These are phyloP conservation scores for Aspergillus spinulosporus DNA, from an alignment of 2,329 filamentous ascomycete genomes.

Conservation along the genomic window DNA sequence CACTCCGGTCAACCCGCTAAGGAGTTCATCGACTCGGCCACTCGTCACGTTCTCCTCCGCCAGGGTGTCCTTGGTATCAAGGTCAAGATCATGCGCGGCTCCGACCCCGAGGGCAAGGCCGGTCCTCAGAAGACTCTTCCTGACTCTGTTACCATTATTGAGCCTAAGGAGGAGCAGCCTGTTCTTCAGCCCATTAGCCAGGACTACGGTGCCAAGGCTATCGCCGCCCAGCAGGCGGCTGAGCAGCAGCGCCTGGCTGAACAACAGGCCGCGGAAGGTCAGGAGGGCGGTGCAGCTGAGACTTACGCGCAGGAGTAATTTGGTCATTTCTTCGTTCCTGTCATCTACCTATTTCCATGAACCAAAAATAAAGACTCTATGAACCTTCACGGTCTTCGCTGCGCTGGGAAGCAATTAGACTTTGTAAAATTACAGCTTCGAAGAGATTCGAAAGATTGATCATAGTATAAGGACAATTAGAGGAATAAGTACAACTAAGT, in stretches of 20 bases:
- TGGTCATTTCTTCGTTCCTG: conserved; percentile 34
- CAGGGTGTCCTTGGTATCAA: conserved; percentile 99
- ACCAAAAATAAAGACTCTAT: conserved; percentile 40
- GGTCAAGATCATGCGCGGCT: conserved; percentile 99
- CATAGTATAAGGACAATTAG: too few relatives aligned
- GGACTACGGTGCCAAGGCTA: conserved; percentile 96
- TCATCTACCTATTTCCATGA: conserved; percentile 37
- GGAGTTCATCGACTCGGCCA: conserved; percentile 99
- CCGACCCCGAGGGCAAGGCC: conserved; percentile 98
- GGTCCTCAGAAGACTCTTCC: conserved; percentile 96
- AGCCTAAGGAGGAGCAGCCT: conserved; percentile 98
- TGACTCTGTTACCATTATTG: conserved; percentile 98
- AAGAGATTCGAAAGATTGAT: too few relatives aligned
- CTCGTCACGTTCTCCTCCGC: conserved; percentile 98
- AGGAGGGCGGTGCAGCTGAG: conserved; percentile 47
- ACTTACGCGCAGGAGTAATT: conserved; percentile 50
- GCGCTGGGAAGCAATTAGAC: not conserved
- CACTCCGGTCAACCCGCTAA: conserved; percentile 99
- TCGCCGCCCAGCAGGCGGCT: conserved; percentile 59
- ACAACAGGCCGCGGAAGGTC: conserved; percentile 54
- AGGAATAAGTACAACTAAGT: too few relatives aligned
- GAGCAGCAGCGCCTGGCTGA: conserved; percentile 60
- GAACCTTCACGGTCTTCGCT: conserved; percentile 23
- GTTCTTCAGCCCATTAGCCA: conserved; percentile 94
- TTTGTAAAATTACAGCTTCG: too few relatives aligned